Percentiles rank a stretch among this genome's conserved stretches.
Evolutionary conservation across 371 early-diverging fungal species (phyloP).

Genomic region (Mycotypha africana): DNA sequence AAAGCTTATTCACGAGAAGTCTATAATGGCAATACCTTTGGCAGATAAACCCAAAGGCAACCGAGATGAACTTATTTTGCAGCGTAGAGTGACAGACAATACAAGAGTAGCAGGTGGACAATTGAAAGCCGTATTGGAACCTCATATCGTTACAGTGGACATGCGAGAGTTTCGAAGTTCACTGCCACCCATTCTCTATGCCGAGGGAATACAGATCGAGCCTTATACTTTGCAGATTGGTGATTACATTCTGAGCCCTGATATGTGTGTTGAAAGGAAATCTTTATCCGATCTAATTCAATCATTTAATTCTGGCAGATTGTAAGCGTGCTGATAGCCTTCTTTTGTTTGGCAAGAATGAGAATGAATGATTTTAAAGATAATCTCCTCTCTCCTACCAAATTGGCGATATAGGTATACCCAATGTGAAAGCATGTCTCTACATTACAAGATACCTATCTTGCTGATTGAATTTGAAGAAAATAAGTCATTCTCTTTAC

Average conservation of each 20-base stretch:
- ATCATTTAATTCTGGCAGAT: constrained; percentile 81
- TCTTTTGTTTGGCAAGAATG: no score
- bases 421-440: constrained; percentile 89
- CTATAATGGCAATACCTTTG: constrained; percentile 76
- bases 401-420: constrained; percentile 55
- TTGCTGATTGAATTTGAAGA: constrained; percentile 94
- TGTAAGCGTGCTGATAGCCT: constrained; percentile 49
- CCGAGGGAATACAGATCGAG: constrained; percentile 66
- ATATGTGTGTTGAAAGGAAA: constrained; percentile 94
- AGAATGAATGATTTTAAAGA: not conserved
- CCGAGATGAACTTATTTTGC: no score
- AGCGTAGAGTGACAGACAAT: constrained; percentile 26
- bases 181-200: constrained; percentile 86
- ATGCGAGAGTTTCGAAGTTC: constrained; percentile 93
- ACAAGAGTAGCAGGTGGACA: constrained; percentile 58
- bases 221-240: constrained; percentile 92
- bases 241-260: constrained; percentile 90
- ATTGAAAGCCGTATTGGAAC: constrained; percentile 6
- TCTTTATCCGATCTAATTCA: constrained; percentile 85
- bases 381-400: not conserved
- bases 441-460: constrained; percentile 75
- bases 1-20: constrained; percentile 84
- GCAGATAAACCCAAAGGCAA: no score
- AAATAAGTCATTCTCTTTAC: constrained; percentile 51
- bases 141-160: constrained; percentile 79